These are phyloP conservation scores for Cudoniella acicularis DNA, from an alignment of 495 filamentous ascomycete genomes.

Conservation along the genomic window DNA sequence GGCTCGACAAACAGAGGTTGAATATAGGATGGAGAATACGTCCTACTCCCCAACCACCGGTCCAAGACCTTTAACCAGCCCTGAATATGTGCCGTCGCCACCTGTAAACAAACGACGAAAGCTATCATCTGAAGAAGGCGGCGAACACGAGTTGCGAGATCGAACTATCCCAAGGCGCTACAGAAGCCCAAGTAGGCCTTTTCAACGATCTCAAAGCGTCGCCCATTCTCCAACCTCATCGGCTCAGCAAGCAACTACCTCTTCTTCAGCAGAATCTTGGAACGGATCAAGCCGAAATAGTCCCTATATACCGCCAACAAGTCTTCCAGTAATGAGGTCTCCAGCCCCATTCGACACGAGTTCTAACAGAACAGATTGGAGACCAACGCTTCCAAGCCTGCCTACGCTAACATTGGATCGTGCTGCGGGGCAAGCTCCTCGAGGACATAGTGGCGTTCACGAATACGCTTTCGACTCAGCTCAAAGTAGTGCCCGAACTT, in stretches of 20 bases:
- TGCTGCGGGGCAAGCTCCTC: conserved; percentile 12
- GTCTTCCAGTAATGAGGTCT: conserved; percentile 26
- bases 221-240: conserved; percentile 9
- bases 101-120: conserved; percentile 34
- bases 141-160: conserved; percentile 23
- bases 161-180: conserved; percentile 34
- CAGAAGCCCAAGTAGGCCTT: conserved; percentile 21
- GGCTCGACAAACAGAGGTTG: conserved; percentile 12
- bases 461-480: conserved; percentile 24
- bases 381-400: conserved; percentile 31
- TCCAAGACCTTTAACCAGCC: conserved; percentile 22
- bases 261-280: conserved; percentile 29
- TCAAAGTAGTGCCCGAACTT: conserved; percentile 21
- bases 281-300: conserved; percentile 24
- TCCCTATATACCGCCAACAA: conserved; percentile 23
- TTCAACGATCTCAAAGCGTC: conserved; percentile 11
- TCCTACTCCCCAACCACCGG: conserved; percentile 24
- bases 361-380: conserved; percentile 18
- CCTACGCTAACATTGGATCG: conserved; percentile 28
- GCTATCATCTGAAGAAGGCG: conserved; percentile 28
- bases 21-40: conserved; percentile 21
- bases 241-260: conserved; percentile 22
- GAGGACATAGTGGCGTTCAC: conserved; percentile 20
- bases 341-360: conserved; percentile 20
- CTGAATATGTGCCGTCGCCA: conserved; percentile 37